Conservation (phyloP, 2,329 filamentous ascomycete genomes). For the Ampelomyces quisqualis region DNA sequence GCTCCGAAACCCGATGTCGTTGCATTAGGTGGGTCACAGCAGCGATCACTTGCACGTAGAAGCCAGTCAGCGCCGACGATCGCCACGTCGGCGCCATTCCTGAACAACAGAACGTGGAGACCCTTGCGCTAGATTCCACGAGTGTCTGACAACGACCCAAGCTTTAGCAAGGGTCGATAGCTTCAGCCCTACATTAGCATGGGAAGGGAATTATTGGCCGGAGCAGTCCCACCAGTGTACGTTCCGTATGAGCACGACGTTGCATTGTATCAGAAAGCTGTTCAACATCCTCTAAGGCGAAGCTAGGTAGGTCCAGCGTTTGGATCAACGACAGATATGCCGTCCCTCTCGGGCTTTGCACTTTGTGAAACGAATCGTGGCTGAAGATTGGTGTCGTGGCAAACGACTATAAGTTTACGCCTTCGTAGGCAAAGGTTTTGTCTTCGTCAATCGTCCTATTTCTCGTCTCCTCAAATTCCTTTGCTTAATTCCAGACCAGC, state of each 20-base stretch:
- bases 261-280: not conserved
- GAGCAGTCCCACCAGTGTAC: not conserved
- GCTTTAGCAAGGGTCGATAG: not conserved
- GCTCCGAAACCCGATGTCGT: conserved; percentile 1
- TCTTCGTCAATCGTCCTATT: too few species aligned
- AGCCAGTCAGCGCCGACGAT: conserved; percentile 1
- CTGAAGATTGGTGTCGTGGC: not conserved
- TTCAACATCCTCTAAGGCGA: not conserved
- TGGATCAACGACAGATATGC: not conserved
- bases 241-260: not conserved
- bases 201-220: not conserved
- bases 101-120: not conserved
- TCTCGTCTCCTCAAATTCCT: too few species aligned
- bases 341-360: not conserved
- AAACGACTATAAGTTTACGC: not conserved
- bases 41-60: conserved; percentile 2
- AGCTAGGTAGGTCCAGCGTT: not conserved
- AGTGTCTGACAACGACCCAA: conserved; percentile 3
- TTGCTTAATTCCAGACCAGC: too few species aligned
- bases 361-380: not conserved
- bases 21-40: conserved; percentile 2
- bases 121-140: not conserved
- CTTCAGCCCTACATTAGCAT: conserved; percentile 1
- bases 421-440: too few species aligned
- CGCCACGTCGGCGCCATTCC: conserved; percentile 1